phyloP scores from a whole-genome alignment of 805 yeast genomes.

The Candida insectalens region DNA sequence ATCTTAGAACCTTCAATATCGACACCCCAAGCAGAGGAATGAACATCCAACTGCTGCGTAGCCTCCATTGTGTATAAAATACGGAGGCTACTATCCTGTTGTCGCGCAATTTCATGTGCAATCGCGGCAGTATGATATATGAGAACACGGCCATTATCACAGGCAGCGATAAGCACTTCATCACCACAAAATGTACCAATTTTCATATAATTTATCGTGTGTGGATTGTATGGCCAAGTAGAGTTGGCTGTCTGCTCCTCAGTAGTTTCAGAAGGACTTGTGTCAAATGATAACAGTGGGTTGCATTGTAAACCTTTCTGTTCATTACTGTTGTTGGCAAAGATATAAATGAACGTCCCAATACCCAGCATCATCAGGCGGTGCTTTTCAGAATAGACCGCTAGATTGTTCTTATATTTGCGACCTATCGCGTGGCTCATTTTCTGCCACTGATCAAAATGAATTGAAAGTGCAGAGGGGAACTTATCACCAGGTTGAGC shows the following conservation, averaged over 20 bases:
- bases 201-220: conserved; percentile 43
- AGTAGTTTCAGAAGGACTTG: conserved; percentile 31
- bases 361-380: conserved; percentile 8
- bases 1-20: conserved; percentile 34
- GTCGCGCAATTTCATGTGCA: conserved; percentile 7
- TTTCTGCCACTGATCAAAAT: conserved; percentile 9
- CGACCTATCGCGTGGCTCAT: conserved; percentile 20
- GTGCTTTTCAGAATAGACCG: conserved; percentile 14
- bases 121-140: conserved; percentile 27
- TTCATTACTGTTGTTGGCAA: conserved; percentile 14
- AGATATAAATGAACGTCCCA: not conserved
- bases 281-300: conserved; percentile 26
- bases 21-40: conserved; percentile 54
- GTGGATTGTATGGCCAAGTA: conserved; percentile 47
- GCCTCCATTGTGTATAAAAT: conserved; percentile 8
- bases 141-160: conserved; percentile 46
- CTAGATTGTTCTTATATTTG: conserved; percentile 32
- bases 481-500: conserved; percentile 29
- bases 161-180: conserved; percentile 38
- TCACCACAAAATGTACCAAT: conserved; percentile 25
- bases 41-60: conserved; percentile 23
- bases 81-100: not conserved
- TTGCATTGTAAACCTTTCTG: conserved; percentile 1
- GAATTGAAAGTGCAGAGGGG: conserved; percentile 20
- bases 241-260: conserved; percentile 26